Conservation (phyloP, 208 protist genomes). For the Crithidia bombi region DNA sequence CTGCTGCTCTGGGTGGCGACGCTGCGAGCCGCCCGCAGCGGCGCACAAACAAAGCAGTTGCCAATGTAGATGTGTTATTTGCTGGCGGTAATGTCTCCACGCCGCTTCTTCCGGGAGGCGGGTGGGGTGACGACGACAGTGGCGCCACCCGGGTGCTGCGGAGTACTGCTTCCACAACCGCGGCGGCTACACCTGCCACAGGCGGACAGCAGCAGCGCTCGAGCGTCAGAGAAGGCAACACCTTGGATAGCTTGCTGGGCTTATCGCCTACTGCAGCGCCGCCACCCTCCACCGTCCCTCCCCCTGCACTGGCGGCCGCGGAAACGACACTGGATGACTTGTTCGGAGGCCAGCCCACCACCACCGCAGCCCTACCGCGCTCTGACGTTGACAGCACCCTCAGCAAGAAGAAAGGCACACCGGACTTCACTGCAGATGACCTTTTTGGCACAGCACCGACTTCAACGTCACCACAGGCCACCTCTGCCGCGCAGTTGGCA, state of each 20-base stretch:
- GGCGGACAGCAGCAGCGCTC: neutral
- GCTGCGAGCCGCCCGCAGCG: slow-evolving; percentile 11
- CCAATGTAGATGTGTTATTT: neutral
- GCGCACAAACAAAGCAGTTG: neutral
- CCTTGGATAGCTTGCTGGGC: neutral
- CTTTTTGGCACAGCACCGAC: slow-evolving; percentile 11
- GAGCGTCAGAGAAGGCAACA: neutral
- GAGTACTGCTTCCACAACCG: neutral
- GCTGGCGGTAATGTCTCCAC: neutral
- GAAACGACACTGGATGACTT: slow-evolving; percentile 2
- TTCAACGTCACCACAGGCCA: neutral
- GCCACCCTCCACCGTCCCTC: neutral
- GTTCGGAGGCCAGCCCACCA: neutral
- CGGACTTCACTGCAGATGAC: slow-evolving; percentile 4
- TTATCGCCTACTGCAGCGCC: neutral
- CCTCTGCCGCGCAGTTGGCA: slow-evolving; percentile 1
- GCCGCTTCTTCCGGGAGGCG: neutral
- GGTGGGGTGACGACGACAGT: neutral
- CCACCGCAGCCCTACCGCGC: neutral
- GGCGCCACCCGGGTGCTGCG: slow-evolving; percentile 6
- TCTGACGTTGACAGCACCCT: neutral
- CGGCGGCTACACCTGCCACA: neutral
- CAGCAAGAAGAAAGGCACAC: neutral
- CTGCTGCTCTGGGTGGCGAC: neutral
- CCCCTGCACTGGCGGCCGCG: no score